These are phyloP conservation scores for Chlorella variabilis DNA, from an alignment of 163 green algal species.

Conservation along the genomic window DNA sequence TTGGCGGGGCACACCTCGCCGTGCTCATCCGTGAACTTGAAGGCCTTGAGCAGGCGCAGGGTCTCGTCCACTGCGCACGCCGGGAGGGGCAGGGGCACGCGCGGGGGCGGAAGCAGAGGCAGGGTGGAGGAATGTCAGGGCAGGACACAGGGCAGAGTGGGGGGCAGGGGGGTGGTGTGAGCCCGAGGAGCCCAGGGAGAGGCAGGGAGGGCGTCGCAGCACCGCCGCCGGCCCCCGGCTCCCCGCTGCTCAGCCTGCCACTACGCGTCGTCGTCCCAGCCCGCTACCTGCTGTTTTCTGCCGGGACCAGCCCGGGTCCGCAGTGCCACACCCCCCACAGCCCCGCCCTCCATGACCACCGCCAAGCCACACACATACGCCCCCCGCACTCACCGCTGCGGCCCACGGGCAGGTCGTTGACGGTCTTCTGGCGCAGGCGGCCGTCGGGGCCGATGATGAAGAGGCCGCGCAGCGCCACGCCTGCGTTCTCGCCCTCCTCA, in stretches of 20 bases:
- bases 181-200: too few relatives aligned
- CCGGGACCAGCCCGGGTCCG: too few relatives aligned
- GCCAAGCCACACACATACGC: too few relatives aligned
- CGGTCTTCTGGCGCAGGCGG: slow-evolving; percentile 77
- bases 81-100: background rate
- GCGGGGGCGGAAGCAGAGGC: background rate
- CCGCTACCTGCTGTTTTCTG: too few relatives aligned
- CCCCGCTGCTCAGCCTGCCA: too few relatives aligned
- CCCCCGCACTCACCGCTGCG: slow-evolving; percentile 46
- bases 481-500: slow-evolving; percentile 70
- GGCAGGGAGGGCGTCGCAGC: too few relatives aligned
- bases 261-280: too few relatives aligned
- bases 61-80: slow-evolving; percentile 75
- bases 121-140: background rate
- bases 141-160: too few relatives aligned
- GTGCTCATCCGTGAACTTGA: slow-evolving; percentile 71
- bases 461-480: slow-evolving; percentile 95
- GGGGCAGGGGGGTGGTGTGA: too few relatives aligned
- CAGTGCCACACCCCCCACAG: too few relatives aligned
- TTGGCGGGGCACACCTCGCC: slow-evolving; percentile 83
- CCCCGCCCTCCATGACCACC: too few relatives aligned
- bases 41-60: slow-evolving; percentile 82
- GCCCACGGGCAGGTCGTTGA: slow-evolving; percentile 88
- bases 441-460: slow-evolving; percentile 89
- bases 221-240: too few relatives aligned